Conservation (phyloP, 106 monocot species). For the Dactylorhiza incarnata region DNA sequence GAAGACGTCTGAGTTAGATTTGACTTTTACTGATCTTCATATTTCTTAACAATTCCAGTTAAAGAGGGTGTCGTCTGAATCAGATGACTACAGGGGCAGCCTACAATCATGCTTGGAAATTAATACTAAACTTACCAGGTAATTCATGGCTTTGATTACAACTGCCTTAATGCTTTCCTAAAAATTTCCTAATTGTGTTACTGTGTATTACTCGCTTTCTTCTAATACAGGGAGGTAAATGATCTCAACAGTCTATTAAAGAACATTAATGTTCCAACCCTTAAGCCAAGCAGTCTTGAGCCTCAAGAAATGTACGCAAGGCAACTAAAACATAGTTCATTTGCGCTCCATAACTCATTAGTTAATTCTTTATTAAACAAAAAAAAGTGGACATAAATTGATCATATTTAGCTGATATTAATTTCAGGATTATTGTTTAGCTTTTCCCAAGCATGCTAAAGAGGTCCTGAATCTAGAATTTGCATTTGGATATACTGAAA, state of each 20-base stretch:
- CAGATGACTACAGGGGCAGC: conserved; percentile 62
- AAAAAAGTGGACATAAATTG: background rate
- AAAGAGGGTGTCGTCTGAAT: conserved; percentile 51
- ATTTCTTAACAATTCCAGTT: too few relatives aligned
- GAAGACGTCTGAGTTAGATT: too few relatives aligned
- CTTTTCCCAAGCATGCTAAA: conserved; percentile 25
- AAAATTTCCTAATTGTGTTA: background rate
- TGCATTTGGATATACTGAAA: conserved; percentile 81
- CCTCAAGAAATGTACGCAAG: conserved; percentile 27
- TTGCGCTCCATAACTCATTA: background rate
- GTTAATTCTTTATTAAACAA: background rate
- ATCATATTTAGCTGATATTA: background rate
- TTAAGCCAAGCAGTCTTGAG: conserved; percentile 16
- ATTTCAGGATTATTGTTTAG: conserved; percentile 40
- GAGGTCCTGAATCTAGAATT: conserved; percentile 61
- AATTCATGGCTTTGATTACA: conserved; percentile 3
- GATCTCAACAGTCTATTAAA: conserved; percentile 33
- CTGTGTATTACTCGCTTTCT: background rate
- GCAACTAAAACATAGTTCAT: background rate
- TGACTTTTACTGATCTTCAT: too few relatives aligned
- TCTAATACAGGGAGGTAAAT: conserved; percentile 52
- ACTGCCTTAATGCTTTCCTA: background rate
- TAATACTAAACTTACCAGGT: conserved; percentile 75
- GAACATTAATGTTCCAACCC: conserved; percentile 15
- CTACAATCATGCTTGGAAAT: conserved; percentile 56